phyloP scores from a whole-genome alignment of 306 rosid species.

The Cyclanthera cordifolia region DNA sequence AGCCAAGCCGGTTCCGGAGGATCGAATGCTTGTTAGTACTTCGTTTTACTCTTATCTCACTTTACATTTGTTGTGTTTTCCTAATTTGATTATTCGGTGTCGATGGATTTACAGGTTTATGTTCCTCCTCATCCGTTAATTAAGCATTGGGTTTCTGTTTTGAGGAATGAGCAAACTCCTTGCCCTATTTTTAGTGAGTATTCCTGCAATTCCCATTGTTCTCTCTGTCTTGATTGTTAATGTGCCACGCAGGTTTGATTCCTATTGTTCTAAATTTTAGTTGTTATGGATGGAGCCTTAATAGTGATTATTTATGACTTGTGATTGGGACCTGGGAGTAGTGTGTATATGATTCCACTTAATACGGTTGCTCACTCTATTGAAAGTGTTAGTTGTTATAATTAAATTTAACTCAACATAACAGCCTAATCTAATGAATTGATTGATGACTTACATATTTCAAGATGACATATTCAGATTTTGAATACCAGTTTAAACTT shows the following conservation, averaged over 20 bases:
- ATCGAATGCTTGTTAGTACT: constrained; percentile 78
- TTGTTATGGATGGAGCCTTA: neutral
- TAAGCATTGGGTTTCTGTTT: constrained; percentile 94
- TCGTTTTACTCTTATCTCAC: neutral
- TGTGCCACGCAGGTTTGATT: neutral
- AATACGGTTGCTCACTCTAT: too few relatives aligned
- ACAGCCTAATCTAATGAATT: too few relatives aligned
- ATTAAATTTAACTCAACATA: too few relatives aligned
- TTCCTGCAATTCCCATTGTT: neutral
- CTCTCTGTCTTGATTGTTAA: neutral
- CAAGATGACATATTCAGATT: too few relatives aligned
- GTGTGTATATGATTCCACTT: too few relatives aligned
- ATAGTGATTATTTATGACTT: neutral
- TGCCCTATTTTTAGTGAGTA: constrained; percentile 74
- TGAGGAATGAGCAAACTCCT: constrained; percentile 85
- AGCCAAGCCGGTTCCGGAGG: constrained; percentile 40
- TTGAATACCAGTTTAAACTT: too few relatives aligned
- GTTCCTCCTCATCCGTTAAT: constrained; percentile 91
- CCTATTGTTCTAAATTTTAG: neutral
- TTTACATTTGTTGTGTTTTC: too few relatives aligned
- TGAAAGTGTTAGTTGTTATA: too few relatives aligned
- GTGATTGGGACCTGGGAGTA: neutral
- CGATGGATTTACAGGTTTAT: constrained; percentile 37
- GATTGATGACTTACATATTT: too few relatives aligned
- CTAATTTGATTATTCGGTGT: neutral